A percentile compares a stretch with the other conserved stretches of the same genome.
Conservation (phyloP, 352 stramenopile species). For the Peronospora belbahrii region DNA sequence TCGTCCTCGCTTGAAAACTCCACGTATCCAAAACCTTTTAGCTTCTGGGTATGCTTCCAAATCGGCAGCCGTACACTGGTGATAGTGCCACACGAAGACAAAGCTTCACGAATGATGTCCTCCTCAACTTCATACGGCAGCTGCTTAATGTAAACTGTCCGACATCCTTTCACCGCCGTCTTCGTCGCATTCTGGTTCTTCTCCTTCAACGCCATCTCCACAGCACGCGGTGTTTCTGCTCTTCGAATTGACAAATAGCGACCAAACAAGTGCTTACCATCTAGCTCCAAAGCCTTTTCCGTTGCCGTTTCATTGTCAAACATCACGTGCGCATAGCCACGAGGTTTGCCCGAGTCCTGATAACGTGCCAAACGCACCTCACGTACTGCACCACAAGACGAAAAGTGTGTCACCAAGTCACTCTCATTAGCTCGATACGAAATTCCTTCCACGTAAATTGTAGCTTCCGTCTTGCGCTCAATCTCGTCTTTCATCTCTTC, state of each 20-base stretch:
- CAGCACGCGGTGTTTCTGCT: slow-evolving; percentile 61
- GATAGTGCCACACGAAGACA: slow-evolving; percentile 86
- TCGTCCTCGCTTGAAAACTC: slow-evolving; percentile 80
- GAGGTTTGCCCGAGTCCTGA: slow-evolving; percentile 87
- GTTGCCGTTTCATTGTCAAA: slow-evolving; percentile 75
- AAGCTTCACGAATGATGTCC: slow-evolving; percentile 69
- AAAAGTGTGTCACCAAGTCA: slow-evolving; percentile 88
- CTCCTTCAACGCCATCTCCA: slow-evolving; percentile 66
- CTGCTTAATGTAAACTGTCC: slow-evolving; percentile 93
- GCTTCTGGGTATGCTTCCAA: slow-evolving; percentile 91
- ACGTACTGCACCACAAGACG: slow-evolving; percentile 79
- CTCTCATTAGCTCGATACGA: slow-evolving; percentile 89
- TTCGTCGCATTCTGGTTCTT: slow-evolving; percentile 56
- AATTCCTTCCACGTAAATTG: slow-evolving; percentile 94
- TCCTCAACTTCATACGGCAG: slow-evolving; percentile 90
- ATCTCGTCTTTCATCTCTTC: slow-evolving; percentile 54
- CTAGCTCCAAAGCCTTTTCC: slow-evolving; percentile 74
- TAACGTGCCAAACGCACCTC: slow-evolving; percentile 91
- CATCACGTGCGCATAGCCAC: slow-evolving; percentile 90
- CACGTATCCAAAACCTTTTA: slow-evolving; percentile 96
- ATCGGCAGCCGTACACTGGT: slow-evolving; percentile 88
- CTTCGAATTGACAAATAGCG: slow-evolving; percentile 87
- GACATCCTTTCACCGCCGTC: slow-evolving; percentile 76
- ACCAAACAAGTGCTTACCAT: slow-evolving; percentile 84
- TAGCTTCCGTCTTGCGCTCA: slow-evolving; percentile 67